These are phyloP conservation scores for Neopestalotiopsis clavispora DNA, from an alignment of 2,329 filamentous ascomycete species.

Conservation along the genomic window DNA sequence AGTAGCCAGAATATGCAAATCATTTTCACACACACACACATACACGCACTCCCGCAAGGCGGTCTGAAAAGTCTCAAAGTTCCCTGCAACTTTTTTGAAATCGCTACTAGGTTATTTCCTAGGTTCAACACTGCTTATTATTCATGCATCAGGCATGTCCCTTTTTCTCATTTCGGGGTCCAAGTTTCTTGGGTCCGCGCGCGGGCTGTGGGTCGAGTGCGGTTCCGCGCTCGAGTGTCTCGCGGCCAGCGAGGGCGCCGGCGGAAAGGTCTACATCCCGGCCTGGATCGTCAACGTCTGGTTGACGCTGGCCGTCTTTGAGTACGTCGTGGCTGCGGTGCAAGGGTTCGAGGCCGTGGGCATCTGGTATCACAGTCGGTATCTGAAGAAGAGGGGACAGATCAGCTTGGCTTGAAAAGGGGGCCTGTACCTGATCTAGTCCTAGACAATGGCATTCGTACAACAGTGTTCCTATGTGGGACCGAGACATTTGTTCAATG, in stretches of 20 bases:
- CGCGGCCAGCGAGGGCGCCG: background rate
- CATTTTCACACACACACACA: background rate
- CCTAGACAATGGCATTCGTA: no score
- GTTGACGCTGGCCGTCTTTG: constrained; percentile 15
- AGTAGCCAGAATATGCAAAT: background rate
- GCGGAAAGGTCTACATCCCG: background rate
- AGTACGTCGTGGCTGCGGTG: constrained; percentile 15
- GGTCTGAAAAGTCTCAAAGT: background rate
- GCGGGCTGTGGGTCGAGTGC: constrained; percentile 18
- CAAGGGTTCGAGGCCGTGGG: constrained; percentile 18
- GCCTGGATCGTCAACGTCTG: constrained; percentile 19
- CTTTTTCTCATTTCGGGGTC: no score
- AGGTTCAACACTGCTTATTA: background rate
- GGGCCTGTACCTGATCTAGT: no score
- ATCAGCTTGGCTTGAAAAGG: constrained; percentile 17
- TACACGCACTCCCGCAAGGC: background rate
- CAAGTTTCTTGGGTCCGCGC: background rate
- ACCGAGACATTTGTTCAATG: no score
- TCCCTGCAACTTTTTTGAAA: background rate
- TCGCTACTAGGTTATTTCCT: background rate
- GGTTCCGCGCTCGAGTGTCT: background rate
- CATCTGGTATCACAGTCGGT: constrained; percentile 20
- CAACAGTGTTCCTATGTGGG: no score
- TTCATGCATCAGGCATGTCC: background rate
- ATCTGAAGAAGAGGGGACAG: constrained; percentile 19